phyloP scores from a whole-genome alignment of 305 asterid genomes.

The Fraxinus angustifolia region DNA sequence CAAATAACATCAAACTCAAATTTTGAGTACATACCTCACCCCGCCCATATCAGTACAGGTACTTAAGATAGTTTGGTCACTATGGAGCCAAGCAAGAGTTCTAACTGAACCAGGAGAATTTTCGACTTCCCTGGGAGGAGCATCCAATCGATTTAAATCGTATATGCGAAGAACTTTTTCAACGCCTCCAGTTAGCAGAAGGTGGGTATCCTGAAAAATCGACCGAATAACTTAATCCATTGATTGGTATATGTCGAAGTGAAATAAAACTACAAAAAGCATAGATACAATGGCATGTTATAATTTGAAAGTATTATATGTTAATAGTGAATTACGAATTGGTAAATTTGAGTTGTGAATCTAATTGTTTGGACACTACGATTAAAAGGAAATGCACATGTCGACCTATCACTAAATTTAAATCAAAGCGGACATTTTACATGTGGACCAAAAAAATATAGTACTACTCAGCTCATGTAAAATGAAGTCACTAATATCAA shows the following conservation, averaged over 20 bases:
- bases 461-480: neutral
- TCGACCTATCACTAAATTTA: neutral
- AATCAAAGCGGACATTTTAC: neutral
- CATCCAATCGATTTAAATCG: conserved; percentile 78
- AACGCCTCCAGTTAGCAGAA: conserved; percentile 81
- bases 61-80: conserved; percentile 86
- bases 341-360: neutral
- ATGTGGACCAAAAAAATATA: neutral
- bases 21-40: conserved; percentile 58
- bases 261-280: neutral
- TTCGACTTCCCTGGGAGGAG: conserved; percentile 84
- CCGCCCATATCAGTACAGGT: conserved; percentile 88
- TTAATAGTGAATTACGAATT: neutral
- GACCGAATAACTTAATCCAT: conserved; percentile 18
- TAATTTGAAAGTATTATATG: neutral
- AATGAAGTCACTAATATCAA: neutral
- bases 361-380: neutral
- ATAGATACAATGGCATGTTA: neutral
- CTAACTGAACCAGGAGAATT: conserved; percentile 86
- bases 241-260: neutral
- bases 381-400: neutral
- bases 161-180: conserved; percentile 77
- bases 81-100: conserved; percentile 84
- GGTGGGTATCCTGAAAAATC: conserved; percentile 60
- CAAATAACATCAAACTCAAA: neutral